Conservation (phyloP, 345 rosid species). For the Corchorus capsularis region DNA sequence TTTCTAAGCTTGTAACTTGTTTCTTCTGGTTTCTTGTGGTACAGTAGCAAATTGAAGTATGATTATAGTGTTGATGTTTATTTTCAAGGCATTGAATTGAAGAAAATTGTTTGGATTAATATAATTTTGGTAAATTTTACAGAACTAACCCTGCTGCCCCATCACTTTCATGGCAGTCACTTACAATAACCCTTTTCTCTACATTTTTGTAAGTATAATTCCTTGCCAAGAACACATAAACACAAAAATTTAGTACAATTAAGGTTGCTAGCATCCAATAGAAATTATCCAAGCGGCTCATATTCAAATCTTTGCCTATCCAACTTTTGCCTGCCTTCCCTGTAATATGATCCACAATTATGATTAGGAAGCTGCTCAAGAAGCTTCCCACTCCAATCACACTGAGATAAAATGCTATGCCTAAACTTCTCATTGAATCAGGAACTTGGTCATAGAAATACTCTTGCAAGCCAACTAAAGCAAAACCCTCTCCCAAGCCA, state of each 20-base stretch:
- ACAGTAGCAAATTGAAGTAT: too few species aligned
- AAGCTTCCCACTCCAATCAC: slow-evolving; percentile 56
- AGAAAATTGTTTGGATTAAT: too few species aligned
- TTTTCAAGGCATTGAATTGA: too few species aligned
- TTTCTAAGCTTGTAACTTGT: too few species aligned
- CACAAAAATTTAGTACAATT: slow-evolving; percentile 32
- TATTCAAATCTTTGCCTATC: slow-evolving; percentile 61
- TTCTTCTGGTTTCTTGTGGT: too few species aligned
- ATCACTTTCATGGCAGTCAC: slow-evolving; percentile 6
- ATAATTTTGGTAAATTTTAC: neutral
- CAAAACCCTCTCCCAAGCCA: slow-evolving; percentile 59
- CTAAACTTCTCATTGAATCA: slow-evolving; percentile 66
- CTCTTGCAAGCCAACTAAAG: slow-evolving; percentile 65
- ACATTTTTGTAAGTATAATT: slow-evolving; percentile 49
- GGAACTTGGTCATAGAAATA: slow-evolving; percentile 73
- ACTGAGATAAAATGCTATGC: slow-evolving; percentile 59
- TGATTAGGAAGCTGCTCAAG: slow-evolving; percentile 47
- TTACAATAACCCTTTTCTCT: slow-evolving; percentile 17
- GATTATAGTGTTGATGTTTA: too few species aligned
- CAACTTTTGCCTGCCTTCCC: slow-evolving; percentile 32
- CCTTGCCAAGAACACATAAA: slow-evolving; percentile 37
- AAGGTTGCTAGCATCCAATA: slow-evolving; percentile 55
- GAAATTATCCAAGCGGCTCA: slow-evolving; percentile 52
- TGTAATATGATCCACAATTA: slow-evolving; percentile 34
- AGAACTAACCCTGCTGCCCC: neutral